A percentile compares a stretch with the other conserved stretches of the same genome.
These are phyloP conservation scores for Annulohypoxylon moriforme DNA, from an alignment of 495 filamentous ascomycete species.

Conservation along the genomic window DNA sequence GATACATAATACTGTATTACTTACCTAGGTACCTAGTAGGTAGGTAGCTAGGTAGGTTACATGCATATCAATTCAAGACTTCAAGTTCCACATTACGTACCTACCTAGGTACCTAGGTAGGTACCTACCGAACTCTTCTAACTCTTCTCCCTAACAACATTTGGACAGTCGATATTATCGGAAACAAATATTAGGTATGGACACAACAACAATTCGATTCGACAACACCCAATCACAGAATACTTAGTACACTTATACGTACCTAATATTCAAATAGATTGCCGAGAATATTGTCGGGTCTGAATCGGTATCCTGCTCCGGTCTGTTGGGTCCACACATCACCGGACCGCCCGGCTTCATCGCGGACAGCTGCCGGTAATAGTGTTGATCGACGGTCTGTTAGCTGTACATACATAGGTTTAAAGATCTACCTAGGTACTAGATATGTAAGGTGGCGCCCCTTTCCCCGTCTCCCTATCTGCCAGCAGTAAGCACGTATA, in stretches of 20 bases:
- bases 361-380: conserved; percentile 26
- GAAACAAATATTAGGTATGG: too few species aligned
- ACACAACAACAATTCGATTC: background rate
- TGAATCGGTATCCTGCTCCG: conserved; percentile 29
- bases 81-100: too few species aligned
- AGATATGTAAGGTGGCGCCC: conserved; percentile 3
- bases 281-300: conserved; percentile 13
- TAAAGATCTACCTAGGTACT: background rate
- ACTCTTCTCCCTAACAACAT: too few species aligned
- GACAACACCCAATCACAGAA: background rate
- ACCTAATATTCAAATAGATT: background rate
- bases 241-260: background rate
- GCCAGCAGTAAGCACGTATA: conserved; percentile 24
- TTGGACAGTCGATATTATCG: too few species aligned
- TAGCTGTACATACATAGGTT: background rate
- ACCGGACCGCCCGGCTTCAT: conserved; percentile 11
- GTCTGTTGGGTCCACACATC: conserved; percentile 14
- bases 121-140: too few species aligned
- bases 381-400: conserved; percentile 23
- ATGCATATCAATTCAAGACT: too few species aligned
- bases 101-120: too few species aligned
- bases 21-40: background rate
- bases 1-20: background rate
- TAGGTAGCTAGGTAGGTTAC: too few species aligned
- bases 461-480: background rate